Evolutionary conservation across 192 early-diverging fungal genomes (phyloP).

Genomic region (Piromyces finnis): DNA sequence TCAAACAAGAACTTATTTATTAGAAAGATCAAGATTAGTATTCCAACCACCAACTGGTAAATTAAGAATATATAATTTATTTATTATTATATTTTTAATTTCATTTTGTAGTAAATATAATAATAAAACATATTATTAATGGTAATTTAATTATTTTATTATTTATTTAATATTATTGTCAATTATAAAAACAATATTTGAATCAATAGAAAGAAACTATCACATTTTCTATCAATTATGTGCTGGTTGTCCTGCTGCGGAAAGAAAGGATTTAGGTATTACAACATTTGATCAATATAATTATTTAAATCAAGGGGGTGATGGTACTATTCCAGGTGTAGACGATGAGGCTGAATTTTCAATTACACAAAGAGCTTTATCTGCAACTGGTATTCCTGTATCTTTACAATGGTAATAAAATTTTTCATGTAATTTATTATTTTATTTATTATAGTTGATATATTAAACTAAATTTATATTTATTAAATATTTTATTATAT

Average conservation of each 20-base stretch:
- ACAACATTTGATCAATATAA: conserved; percentile 56
- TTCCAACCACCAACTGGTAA: conserved; percentile 63
- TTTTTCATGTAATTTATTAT: too few relatives aligned
- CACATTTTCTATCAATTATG: conserved; percentile 99
- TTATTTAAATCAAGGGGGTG: conserved; percentile 76
- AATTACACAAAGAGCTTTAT: conserved; percentile 67
- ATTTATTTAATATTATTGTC: too few relatives aligned
- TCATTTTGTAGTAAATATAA: too few relatives aligned
- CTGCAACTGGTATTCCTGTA: conserved; percentile 69
- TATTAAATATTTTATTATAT: too few relatives aligned
- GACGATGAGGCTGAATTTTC: conserved; percentile 88
- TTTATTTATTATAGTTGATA: too few relatives aligned
- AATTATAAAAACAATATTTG: too few relatives aligned
- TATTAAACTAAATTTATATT: too few relatives aligned
- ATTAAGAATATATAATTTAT: neutral
- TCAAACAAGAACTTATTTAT: conserved; percentile 82
- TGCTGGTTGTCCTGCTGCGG: conserved; percentile 67
- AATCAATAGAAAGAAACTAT: conserved; percentile 62
- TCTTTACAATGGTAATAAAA: conserved; percentile 47
- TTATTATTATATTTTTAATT: neutral
- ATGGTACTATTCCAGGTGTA: conserved; percentile 57
- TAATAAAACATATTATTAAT: too few relatives aligned
- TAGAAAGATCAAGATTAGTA: conserved; percentile 88
- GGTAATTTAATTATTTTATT: too few relatives aligned
- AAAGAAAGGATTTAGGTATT: conserved; percentile 63